Evolutionary conservation across 1,284 basidiomycete genomes (phyloP).

Genomic region (Stereum hirsutum): DNA sequence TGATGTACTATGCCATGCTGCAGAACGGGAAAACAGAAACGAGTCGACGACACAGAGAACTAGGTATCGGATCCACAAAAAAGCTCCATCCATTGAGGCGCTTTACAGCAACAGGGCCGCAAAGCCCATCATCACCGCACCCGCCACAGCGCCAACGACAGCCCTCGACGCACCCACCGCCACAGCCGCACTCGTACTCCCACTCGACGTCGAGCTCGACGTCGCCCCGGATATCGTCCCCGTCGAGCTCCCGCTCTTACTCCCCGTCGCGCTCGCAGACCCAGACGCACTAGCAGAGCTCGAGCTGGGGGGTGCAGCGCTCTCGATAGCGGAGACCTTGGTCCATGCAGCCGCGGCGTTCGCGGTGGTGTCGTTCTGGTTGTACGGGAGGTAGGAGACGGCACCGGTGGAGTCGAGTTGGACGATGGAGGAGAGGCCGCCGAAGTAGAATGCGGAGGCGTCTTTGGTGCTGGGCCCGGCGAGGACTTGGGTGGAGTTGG

Average conservation of each 20-base stretch:
- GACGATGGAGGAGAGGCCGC: conserved; percentile 61
- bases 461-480: conserved; percentile 65
- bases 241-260: not conserved
- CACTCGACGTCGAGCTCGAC: not conserved
- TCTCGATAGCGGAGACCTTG: conserved; percentile 26
- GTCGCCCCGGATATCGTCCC: not conserved
- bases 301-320: conserved; percentile 17
- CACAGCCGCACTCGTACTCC: not conserved
- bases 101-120: conserved; percentile 1
- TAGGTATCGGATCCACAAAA: no score
- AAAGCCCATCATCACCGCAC: not conserved
- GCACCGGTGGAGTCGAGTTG: conserved; percentile 64
- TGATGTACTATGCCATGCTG: no score
- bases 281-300: conserved; percentile 7
- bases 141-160: not conserved
- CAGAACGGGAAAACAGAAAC: no score
- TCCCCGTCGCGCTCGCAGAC: not conserved
- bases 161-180: not conserved
- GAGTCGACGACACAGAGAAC: no score
- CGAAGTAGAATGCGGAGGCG: conserved; percentile 61
- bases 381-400: conserved; percentile 63
- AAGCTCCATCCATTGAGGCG: no score
- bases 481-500: conserved; percentile 70
- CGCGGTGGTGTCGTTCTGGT: conserved; percentile 30
- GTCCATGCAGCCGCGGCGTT: conserved; percentile 45